Evolutionary conservation across 176 grass and related monocot species (phyloP).

Genomic region (Cenchrus fungigraminus): DNA sequence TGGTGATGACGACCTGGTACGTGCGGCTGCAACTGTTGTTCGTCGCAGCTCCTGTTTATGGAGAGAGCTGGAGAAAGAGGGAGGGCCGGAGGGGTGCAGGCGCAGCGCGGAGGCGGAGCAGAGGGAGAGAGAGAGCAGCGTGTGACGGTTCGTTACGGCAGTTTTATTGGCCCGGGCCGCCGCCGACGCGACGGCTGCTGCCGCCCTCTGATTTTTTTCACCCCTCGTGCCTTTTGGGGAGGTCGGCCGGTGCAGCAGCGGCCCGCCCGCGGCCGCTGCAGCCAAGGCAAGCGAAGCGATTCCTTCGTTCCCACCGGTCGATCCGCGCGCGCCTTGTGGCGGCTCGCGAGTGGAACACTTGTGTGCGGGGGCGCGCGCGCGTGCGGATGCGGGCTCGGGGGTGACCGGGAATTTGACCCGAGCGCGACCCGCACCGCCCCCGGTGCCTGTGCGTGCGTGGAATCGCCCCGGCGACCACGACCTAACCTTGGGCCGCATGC

Average conservation of each 20-base stretch:
- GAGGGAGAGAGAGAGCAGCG: background rate
- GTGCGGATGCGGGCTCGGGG: background rate
- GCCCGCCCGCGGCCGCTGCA: background rate
- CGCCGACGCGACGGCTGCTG: background rate
- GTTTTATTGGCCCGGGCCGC: slow-evolving; percentile 20
- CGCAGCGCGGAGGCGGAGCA: too few species aligned
- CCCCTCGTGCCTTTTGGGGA: background rate
- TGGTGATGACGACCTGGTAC: background rate
- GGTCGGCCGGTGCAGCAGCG: background rate
- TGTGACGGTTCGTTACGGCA: slow-evolving; percentile 25
- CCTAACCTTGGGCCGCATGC: slow-evolving; percentile 10
- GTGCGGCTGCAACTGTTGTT: background rate
- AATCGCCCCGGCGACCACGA: slow-evolving; percentile 24
- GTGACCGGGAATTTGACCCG: background rate
- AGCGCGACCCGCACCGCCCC: slow-evolving; percentile 23
- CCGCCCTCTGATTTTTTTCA: slow-evolving; percentile 17
- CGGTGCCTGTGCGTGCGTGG: background rate
- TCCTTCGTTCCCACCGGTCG: background rate
- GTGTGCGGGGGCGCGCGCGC: background rate
- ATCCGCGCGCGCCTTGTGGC: background rate
- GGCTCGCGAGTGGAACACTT: background rate
- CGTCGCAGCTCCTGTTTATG: slow-evolving; percentile 5
- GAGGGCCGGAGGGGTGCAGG: background rate
- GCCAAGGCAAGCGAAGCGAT: background rate
- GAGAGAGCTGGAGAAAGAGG: background rate